Base-by-base conservation (phyloP, 441 rosid species). In the Jatropha podagrica region DNA sequence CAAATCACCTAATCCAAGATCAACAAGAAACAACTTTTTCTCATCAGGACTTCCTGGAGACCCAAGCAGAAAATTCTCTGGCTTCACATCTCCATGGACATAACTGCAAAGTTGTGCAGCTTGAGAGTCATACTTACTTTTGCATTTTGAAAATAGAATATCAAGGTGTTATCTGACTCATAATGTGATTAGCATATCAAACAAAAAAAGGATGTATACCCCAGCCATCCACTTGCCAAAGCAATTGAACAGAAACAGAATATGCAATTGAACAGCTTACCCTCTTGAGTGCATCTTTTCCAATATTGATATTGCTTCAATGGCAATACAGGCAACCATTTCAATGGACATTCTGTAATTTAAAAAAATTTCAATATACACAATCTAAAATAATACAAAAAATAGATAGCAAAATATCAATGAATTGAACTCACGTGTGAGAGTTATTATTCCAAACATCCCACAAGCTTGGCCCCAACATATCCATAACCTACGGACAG, bases 51-150 rank as follows among this genome's bases (percentile, higher is more conserved):
- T 88, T 83, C 94, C 92, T 0, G 94, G 87, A 48, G 87, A 81
- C 40, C 99, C 99, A 77, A 96, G 94, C 83, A 96, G 81, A 74
- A 96, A 94, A 76, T 96, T 96, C 86, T 94, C 98, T 37, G 99
- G 99, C 73, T 96, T 96, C 17, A 96, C 97, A 84, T 96, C 99
- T 37, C 99, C 99, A 74, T 96, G 99, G 68, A 96, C 97, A 84
- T 86, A 96, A 71, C 99, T 95, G 84, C 40, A 55, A 38, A 55
- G 18, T 65, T 26, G 72, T 58, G 5, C 20, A 40, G 72, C 67
- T 67, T 68, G 9, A 52, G 37, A 60, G 72, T 38, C 48, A 38
- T 42, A n/a, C 12, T 37, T 32, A 41, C 41, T 66, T 20, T 15
- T 18, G 3, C 32, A 11, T 40, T 18, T 18, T n/a, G 14, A 68